Evolutionary conservation across 2,329 filamentous ascomycete species (phyloP).

Genomic region (Xylariaceae sp.): DNA sequence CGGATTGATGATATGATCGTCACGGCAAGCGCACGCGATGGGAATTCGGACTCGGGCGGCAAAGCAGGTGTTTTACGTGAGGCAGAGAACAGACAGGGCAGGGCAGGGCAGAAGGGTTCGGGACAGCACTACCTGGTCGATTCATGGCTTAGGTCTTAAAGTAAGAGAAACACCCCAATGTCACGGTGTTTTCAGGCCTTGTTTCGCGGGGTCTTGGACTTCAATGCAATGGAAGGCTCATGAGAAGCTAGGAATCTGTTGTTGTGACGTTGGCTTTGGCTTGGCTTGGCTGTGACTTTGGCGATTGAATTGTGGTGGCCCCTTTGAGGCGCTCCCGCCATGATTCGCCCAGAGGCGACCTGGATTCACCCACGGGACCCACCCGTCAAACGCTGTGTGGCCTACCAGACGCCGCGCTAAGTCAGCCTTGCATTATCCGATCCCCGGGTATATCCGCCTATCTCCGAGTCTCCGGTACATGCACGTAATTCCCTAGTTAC

Average conservation of each 20-base stretch:
- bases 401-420: background rate
- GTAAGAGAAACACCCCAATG: slow-evolving; percentile 8
- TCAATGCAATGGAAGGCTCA: slow-evolving; percentile 4
- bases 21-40: slow-evolving; percentile 22
- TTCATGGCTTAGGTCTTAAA: slow-evolving; percentile 44
- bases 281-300: slow-evolving; percentile 9
- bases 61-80: slow-evolving; percentile 29
- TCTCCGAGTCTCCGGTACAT: background rate
- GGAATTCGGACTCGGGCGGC: slow-evolving; percentile 23
- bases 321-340: slow-evolving; percentile 7
- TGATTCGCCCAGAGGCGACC: slow-evolving; percentile 12
- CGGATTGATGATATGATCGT: slow-evolving; percentile 11
- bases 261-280: slow-evolving; percentile 1
- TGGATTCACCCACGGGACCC: background rate
- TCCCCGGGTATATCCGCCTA: background rate
- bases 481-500: background rate
- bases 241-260: slow-evolving; percentile 1
- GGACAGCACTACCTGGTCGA: slow-evolving; percentile 49
- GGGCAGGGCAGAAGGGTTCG: slow-evolving; percentile 14
- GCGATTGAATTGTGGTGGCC: slow-evolving; percentile 11
- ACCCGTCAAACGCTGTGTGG: slow-evolving; percentile 8
- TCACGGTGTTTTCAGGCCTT: slow-evolving; percentile 3
- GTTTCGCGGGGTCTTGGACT: slow-evolving; percentile 7
- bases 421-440: slow-evolving; percentile 14
- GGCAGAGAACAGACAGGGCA: slow-evolving; percentile 20